Evolutionary conservation across 1,284 basidiomycete genomes (phyloP), one percentile per base, ranked within the genome.

Genomic region (Apiotrichum gamsii): DNA sequence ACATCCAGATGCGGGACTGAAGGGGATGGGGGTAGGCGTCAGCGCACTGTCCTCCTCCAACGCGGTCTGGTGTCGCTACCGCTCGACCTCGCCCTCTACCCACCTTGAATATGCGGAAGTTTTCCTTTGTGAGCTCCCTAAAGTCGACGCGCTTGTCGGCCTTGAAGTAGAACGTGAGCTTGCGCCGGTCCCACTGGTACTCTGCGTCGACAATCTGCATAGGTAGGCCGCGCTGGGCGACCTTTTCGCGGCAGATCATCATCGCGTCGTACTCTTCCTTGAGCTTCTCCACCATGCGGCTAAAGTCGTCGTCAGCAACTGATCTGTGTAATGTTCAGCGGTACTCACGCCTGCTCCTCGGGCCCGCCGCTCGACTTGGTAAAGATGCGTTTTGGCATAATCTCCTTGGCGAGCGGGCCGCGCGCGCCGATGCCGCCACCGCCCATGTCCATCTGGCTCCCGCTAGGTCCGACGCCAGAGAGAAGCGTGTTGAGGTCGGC

Each of bases 141-240:
- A 98, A 97, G 73, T 98, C 94, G 68, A 98, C 93, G 57, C 94
- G 77, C 73, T 90, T 90, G 65, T 94, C 90, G 44, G 93, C 90
- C 51, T 93, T 78, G 70, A 95, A 98, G 75, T 96, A 97, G 77
- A 96, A 96, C 0, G 94, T 97, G 54, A 98, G 75, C 75, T 97
- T 96, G 71, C 91, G 86, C 40, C 94, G 84, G 73, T 96, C 91
- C 89, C 89, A 97, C 70, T 98, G 94, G 76, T 94, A 96, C 74
- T 97, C 94, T 25, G 91, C 93, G 67, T 95, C 91, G 47, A 95
- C 84, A 49, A 98, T 90, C 72, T 93, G 88, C 94, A 98, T 98
- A 15, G 91, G 90, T 62, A 98, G 74, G 64, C 90, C 88, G 74
- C 90, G 87, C 72, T 90, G 87, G 41, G 82, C 77, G 14, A 95